Evolutionary conservation across 2,329 filamentous ascomycete species (phyloP).

Genomic region (Pseudocercospora cruenta): DNA sequence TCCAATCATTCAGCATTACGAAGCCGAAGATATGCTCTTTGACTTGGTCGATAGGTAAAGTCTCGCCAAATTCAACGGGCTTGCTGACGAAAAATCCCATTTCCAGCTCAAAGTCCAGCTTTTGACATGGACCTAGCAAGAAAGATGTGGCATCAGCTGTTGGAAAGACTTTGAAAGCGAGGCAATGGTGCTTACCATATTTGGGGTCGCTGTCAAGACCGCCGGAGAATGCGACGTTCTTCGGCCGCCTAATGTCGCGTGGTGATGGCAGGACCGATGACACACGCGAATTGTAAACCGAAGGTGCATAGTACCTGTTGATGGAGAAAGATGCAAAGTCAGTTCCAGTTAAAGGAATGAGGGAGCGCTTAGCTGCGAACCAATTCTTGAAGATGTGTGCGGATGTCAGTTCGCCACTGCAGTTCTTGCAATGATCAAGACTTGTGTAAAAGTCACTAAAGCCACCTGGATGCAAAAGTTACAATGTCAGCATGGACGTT

Average conservation of each 20-base stretch:
- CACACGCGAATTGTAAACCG: constrained; percentile 48
- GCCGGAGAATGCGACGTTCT: constrained; percentile 46
- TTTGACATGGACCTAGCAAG: constrained; percentile 33
- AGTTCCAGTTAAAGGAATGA: background rate
- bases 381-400: constrained; percentile 31
- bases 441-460: constrained; percentile 64
- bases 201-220: constrained; percentile 41
- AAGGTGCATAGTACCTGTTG: constrained; percentile 41
- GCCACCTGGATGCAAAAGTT: constrained; percentile 36
- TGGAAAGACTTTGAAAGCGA: background rate
- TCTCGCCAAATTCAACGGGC: constrained; percentile 44
- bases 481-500: constrained; percentile 36
- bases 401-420: constrained; percentile 47
- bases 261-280: constrained; percentile 36
- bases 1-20: constrained; percentile 68
- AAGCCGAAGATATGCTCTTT: constrained; percentile 64
- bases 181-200: constrained; percentile 36
- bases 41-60: constrained; percentile 47
- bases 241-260: constrained; percentile 48
- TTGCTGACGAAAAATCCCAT: constrained; percentile 51
- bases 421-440: constrained; percentile 57
- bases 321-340: background rate
- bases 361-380: background rate
- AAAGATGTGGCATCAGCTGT: background rate
- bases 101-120: constrained; percentile 56